Conservation (phyloP, 2,329 filamentous ascomycete genomes). For the Botrytis porri region DNA sequence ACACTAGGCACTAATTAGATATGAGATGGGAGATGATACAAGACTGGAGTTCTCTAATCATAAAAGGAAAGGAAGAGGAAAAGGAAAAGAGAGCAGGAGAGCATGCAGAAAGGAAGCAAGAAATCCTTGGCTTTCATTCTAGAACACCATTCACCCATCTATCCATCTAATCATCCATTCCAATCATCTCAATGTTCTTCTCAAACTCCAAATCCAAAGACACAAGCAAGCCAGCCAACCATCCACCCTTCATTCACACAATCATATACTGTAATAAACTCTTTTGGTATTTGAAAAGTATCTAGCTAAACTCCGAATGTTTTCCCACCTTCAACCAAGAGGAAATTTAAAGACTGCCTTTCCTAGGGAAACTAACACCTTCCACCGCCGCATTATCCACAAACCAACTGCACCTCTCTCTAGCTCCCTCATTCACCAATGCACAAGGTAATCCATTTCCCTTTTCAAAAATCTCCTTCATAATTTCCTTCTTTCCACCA, state of each 20-base stretch:
- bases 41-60: background rate
- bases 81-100: too few species aligned
- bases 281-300: background rate
- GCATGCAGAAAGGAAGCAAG: background rate
- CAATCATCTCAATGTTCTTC: background rate
- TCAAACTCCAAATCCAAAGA: slow-evolving; percentile 9
- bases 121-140: background rate
- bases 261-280: background rate
- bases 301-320: background rate
- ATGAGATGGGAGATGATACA: too few species aligned
- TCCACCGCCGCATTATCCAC: slow-evolving; percentile 83
- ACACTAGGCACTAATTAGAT: too few species aligned
- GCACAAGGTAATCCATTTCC: slow-evolving; percentile 75
- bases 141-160: slow-evolving; percentile 7
- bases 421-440: slow-evolving; percentile 78
- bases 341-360: slow-evolving; percentile 56
- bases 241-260: background rate
- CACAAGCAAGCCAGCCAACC: background rate
- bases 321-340: background rate
- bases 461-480: slow-evolving; percentile 88
- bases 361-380: slow-evolving; percentile 77
- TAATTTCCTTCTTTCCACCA: slow-evolving; percentile 80
- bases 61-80: background rate
- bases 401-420: slow-evolving; percentile 93
- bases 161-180: background rate